Conservation (phyloP, 805 yeast genomes). For the Blastobotrys peoriensis region DNA sequence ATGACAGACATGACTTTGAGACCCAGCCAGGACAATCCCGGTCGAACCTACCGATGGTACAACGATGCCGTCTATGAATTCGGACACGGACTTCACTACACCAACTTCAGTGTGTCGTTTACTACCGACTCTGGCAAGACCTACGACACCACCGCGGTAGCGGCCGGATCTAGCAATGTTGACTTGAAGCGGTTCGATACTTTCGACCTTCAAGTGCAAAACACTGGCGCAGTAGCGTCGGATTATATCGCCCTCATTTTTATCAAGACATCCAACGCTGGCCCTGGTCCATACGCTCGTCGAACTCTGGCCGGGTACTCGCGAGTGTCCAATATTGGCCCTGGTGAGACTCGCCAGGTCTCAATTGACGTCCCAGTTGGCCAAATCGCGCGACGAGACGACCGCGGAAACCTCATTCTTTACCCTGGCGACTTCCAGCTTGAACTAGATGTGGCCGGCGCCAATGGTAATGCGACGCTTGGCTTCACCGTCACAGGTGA, state of each 20-base stretch:
- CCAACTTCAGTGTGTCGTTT: conserved; percentile 4
- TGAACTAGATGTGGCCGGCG: conserved; percentile 5
- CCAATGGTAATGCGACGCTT: background rate
- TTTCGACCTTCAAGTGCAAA: conserved; percentile 3
- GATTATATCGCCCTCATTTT: conserved; percentile 10
- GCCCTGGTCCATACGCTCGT: conserved; percentile 9
- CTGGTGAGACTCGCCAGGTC: conserved; percentile 5
- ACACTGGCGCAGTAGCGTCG: conserved; percentile 7
- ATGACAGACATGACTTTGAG: conserved; percentile 12
- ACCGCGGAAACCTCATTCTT: conserved; percentile 6
- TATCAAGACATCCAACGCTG: conserved; percentile 3
- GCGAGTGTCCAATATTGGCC: conserved; percentile 4
- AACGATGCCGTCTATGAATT: conserved; percentile 7
- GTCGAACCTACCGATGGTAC: conserved; percentile 13
- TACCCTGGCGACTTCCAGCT: conserved; percentile 10
- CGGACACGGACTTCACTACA: conserved; percentile 12
- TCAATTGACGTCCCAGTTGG: conserved; percentile 5
- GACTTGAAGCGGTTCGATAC: conserved; percentile 4
- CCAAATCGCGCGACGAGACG: conserved; percentile 6
- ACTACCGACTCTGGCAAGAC: background rate
- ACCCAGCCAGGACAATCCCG: conserved; percentile 9
- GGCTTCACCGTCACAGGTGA: conserved; percentile 1
- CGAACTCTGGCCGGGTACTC: conserved; percentile 7
- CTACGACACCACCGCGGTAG: conserved; percentile 1
- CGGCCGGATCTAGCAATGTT: background rate